Evolutionary conservation across 2,329 filamentous ascomycete species (phyloP).

Genomic region (Cryphonectria radicalis): DNA sequence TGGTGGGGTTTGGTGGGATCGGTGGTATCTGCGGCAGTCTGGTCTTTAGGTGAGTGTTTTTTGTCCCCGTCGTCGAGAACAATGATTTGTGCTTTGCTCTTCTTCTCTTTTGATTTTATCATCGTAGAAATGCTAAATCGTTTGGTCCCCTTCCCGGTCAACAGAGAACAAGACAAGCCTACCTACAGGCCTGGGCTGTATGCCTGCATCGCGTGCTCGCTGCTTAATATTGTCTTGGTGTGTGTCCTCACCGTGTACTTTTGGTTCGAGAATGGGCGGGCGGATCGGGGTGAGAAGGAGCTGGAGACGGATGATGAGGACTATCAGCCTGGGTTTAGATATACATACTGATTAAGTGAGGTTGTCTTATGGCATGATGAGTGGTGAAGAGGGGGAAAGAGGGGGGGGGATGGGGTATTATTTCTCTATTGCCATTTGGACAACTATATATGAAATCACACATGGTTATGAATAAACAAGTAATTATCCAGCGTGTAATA

Average conservation of each 20-base stretch:
- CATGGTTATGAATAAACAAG: too few relatives aligned
- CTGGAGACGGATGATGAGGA: slow-evolving; percentile 53
- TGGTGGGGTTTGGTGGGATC: slow-evolving; percentile 77
- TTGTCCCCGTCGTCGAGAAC: too few relatives aligned
- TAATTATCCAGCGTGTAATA: too few relatives aligned
- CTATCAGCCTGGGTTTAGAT: slow-evolving; percentile 47
- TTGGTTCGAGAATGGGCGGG: slow-evolving; percentile 50
- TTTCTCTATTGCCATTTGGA: too few relatives aligned
- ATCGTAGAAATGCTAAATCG: not conserved
- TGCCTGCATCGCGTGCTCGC: slow-evolving; percentile 56
- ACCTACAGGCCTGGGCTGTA: slow-evolving; percentile 60
- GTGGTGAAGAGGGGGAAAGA: too few relatives aligned
- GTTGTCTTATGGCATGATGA: too few relatives aligned
- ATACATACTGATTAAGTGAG: slow-evolving; percentile 40
- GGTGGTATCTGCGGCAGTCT: slow-evolving; percentile 78
- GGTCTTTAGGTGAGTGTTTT: slow-evolving; percentile 61
- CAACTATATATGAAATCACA: too few relatives aligned
- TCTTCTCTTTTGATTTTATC: too few relatives aligned
- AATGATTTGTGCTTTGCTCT: too few relatives aligned
- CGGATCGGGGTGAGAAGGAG: slow-evolving; percentile 57
- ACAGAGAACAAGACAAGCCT: slow-evolving; percentile 51
- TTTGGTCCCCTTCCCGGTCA: not conserved
- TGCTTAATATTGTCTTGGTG: slow-evolving; percentile 53
- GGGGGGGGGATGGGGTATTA: too few relatives aligned
- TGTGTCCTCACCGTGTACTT: slow-evolving; percentile 46